Percentiles rank a stretch among this genome's conserved stretches.
phyloP scores from a whole-genome alignment of 1,139 yeast genomes.

The Debaryomyces robertsiae region DNA sequence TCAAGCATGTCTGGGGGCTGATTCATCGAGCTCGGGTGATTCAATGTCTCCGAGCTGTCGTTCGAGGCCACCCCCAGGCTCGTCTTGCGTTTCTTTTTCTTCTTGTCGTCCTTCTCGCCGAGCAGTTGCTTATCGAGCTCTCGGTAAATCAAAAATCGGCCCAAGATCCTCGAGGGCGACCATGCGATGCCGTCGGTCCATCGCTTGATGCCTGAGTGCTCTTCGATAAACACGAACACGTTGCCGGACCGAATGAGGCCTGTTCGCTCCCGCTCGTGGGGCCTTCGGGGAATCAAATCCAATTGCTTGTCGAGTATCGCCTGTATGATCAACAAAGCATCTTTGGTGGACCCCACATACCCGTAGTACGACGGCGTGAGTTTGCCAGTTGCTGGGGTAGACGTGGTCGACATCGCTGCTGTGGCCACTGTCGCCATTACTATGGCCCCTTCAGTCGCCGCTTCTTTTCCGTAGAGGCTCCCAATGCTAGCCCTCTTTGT shows the following conservation, averaged over 20 bases:
- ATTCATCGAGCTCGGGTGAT: slow-evolving; percentile 14
- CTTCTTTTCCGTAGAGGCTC: too few species aligned
- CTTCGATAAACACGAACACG: slow-evolving; percentile 84
- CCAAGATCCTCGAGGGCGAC: slow-evolving; percentile 87
- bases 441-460: too few species aligned
- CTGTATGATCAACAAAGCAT: slow-evolving; percentile 81
- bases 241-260: slow-evolving; percentile 72
- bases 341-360: slow-evolving; percentile 78
- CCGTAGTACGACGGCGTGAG: slow-evolving; percentile 69
- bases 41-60: slow-evolving; percentile 5
- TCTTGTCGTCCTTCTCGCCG: slow-evolving; percentile 32
- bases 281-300: slow-evolving; percentile 73
- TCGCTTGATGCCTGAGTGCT: slow-evolving; percentile 77
- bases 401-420: slow-evolving; percentile 24
- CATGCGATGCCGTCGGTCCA: slow-evolving; percentile 96
- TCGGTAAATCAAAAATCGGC: slow-evolving; percentile 79
- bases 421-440: too few species aligned
- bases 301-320: slow-evolving; percentile 67
- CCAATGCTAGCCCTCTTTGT: too few species aligned
- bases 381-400: slow-evolving; percentile 15
- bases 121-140: slow-evolving; percentile 65
- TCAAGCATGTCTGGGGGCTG: slow-evolving; percentile 12
- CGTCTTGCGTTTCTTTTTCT: slow-evolving; percentile 34
- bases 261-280: slow-evolving; percentile 76
- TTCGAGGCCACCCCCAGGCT: slow-evolving; percentile 20